Evolutionary conservation across 345 rosid genomes (phyloP).

Genomic region (Excoecaria cochinchinensis): DNA sequence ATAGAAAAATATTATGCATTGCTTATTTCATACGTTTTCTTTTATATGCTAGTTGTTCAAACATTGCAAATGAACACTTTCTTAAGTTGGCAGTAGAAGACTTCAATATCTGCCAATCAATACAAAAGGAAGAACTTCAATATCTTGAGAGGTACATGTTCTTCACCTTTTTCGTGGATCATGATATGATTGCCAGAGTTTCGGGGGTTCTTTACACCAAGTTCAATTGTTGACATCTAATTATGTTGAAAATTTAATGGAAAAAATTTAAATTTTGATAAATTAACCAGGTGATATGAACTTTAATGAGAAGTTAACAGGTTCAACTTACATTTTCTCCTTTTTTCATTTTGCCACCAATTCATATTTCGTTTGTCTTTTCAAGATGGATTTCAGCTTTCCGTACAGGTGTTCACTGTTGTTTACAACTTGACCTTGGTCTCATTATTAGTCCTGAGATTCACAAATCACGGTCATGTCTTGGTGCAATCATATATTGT

Average conservation of each 20-base stretch:
- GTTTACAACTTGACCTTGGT: slow-evolving; percentile 1
- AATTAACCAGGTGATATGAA: neutral
- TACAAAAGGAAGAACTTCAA: too few species aligned
- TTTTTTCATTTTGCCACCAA: neutral
- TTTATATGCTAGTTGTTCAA: slow-evolving; percentile 43
- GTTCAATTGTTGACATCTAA: neutral
- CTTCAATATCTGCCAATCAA: too few species aligned
- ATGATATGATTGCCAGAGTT: too few species aligned
- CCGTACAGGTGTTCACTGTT: neutral
- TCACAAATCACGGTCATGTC: neutral
- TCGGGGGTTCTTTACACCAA: neutral
- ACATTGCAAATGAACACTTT: slow-evolving; percentile 12
- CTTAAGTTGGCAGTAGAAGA: too few species aligned
- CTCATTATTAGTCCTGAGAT: neutral
- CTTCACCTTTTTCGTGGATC: too few species aligned
- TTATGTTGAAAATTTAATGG: neutral
- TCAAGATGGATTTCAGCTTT: neutral
- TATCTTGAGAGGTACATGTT: too few species aligned
- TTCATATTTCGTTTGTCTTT: neutral
- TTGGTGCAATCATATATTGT: neutral
- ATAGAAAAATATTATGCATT: neutral
- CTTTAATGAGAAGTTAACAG: neutral
- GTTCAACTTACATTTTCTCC: neutral
- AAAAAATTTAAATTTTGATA: neutral
- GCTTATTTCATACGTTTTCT: neutral